These are phyloP conservation scores for Acrasis kona DNA, from an alignment of 78 protist species.

Conservation along the genomic window DNA sequence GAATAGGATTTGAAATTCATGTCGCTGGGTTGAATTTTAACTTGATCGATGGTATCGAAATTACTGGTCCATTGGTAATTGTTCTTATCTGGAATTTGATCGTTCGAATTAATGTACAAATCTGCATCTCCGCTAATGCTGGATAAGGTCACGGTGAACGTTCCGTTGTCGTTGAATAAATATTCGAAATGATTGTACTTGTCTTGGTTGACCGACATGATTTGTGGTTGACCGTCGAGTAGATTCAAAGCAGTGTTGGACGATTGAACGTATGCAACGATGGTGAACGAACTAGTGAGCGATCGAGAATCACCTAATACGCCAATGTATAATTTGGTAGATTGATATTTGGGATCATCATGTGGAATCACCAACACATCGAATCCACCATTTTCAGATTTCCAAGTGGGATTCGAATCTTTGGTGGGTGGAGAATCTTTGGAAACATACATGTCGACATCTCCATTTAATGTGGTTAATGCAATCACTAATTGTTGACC, in stretches of 20 bases:
- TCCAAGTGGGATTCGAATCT: too few relatives aligned
- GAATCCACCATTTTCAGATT: background rate
- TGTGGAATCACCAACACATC: background rate
- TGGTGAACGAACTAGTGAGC: too few relatives aligned
- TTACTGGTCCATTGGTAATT: background rate
- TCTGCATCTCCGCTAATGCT: background rate
- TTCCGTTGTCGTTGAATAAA: background rate
- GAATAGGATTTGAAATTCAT: background rate
- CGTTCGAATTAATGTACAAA: background rate
- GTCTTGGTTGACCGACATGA: background rate
- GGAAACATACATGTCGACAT: background rate
- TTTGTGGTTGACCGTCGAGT: background rate
- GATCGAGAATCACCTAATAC: too few relatives aligned
- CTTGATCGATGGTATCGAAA: background rate
- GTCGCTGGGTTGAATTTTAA: background rate
- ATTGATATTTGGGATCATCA: background rate
- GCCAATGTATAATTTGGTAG: too few relatives aligned
- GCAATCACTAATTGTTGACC: background rate
- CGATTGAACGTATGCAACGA: background rate
- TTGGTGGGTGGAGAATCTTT: background rate
- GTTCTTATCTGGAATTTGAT: background rate
- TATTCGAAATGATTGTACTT: background rate
- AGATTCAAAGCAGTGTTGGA: background rate
- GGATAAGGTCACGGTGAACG: background rate
- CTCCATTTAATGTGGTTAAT: background rate